These are phyloP conservation scores for Tricholomella constricta DNA, from an alignment of 768 basidiomycete species.

Conservation along the genomic window DNA sequence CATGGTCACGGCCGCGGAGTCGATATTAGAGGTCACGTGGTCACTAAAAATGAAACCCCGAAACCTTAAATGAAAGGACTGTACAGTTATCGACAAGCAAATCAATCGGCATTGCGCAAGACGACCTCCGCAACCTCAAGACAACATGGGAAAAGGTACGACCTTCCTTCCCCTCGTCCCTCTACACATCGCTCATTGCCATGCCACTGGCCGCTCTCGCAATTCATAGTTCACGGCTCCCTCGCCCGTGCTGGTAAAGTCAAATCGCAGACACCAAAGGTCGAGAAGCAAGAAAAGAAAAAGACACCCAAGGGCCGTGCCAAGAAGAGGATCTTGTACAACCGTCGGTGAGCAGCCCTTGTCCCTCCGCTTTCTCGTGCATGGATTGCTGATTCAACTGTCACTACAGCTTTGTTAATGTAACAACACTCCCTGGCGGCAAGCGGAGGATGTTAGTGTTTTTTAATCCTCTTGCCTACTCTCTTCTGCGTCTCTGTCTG, in stretches of 20 bases:
- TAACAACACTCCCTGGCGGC: conserved; percentile 86
- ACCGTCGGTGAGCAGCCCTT: conserved; percentile 70
- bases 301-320: conserved; percentile 97
- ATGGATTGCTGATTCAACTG: conserved; percentile 1
- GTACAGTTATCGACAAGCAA: conserved; percentile 19
- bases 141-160: conserved; percentile 77
- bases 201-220: conserved; percentile 37
- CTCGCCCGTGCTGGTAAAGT: conserved; percentile 99
- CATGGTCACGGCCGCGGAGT: too few species aligned
- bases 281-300: conserved; percentile 99
- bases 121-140: conserved; percentile 51
- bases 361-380: neutral
- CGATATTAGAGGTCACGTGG: too few species aligned
- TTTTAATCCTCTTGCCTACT: conserved; percentile 5
- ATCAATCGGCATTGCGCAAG: neutral
- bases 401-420: conserved; percentile 80
- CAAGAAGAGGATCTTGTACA: conserved; percentile 81
- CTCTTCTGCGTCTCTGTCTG: neutral
- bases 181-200: neutral
- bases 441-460: conserved; percentile 93
- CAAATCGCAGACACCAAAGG: conserved; percentile 97
- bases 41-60: neutral
- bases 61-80: conserved; percentile 14
- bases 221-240: conserved; percentile 86
- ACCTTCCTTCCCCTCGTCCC: neutral